A percentile compares a stretch with the other conserved stretches of the same genome.
These are phyloP conservation scores for Thelonectria blattea DNA, from an alignment of 2,329 filamentous ascomycete genomes.

Conservation along the genomic window DNA sequence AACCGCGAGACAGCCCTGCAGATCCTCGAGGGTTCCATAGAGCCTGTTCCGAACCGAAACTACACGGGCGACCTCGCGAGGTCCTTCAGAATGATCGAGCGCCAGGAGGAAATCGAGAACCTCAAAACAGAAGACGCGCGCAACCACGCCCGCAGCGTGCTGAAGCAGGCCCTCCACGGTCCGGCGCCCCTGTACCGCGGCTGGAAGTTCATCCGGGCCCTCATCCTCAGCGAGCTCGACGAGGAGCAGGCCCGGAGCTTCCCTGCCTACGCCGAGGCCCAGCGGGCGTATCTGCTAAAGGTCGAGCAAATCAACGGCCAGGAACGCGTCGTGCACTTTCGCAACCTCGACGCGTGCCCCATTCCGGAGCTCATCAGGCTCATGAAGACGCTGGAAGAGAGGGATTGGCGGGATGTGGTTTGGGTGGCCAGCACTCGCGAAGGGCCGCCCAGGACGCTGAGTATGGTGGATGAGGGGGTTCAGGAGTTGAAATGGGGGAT, in stretches of 20 bases:
- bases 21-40: constrained; percentile 10
- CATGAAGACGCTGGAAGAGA: constrained; percentile 23
- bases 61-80: neutral
- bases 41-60: constrained; percentile 1
- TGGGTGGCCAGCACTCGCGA: constrained; percentile 30
- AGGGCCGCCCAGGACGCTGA: constrained; percentile 16
- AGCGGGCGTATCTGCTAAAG: constrained; percentile 4
- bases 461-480: neutral
- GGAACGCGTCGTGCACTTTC: neutral
- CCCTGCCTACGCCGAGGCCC: neutral
- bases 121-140: no score
- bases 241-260: neutral
- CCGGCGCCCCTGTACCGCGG: neutral
- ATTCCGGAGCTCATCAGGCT: constrained; percentile 19
- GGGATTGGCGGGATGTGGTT: constrained; percentile 36
- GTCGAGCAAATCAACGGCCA: constrained; percentile 1
- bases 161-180: neutral
- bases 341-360: constrained; percentile 22
- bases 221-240: constrained; percentile 8
- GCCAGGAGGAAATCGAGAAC: neutral
- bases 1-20: neutral
- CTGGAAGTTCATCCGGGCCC: constrained; percentile 5
- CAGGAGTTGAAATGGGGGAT: constrained; percentile 9
- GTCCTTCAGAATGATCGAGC: neutral
- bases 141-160: neutral